Conservation (phyloP, 805 yeast species). For the Lipomyces anomalus region DNA sequence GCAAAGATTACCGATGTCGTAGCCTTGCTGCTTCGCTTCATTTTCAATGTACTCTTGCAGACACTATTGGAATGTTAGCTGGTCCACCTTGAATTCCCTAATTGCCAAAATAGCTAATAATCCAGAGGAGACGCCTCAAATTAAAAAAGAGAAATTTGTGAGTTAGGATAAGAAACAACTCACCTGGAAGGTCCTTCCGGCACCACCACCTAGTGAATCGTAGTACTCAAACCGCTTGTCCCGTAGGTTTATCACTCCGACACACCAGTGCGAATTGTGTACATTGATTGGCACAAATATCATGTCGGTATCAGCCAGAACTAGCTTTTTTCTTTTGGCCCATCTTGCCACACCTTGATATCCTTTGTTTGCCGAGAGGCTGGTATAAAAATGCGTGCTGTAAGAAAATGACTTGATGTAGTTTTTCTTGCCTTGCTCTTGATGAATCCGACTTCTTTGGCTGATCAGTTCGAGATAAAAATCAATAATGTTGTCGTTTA, state of each 20-base stretch:
- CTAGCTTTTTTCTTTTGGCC: constrained; percentile 70
- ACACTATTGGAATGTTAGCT: background rate
- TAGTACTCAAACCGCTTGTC: constrained; percentile 57
- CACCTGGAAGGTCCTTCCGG: constrained; percentile 36
- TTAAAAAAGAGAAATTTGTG: constrained; percentile 40
- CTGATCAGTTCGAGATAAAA: constrained; percentile 59
- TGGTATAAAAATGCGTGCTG: constrained; percentile 83
- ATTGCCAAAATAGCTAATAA: too few species aligned
- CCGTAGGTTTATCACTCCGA: constrained; percentile 67
- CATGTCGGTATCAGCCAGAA: constrained; percentile 56
- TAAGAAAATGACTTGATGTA: constrained; percentile 51
- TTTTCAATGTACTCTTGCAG: constrained; percentile 57
- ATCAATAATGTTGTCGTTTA: constrained; percentile 87
- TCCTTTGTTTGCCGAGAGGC: constrained; percentile 57
- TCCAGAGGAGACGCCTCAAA: constrained; percentile 32
- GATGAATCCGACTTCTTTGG: constrained; percentile 38
- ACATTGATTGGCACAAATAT: constrained; percentile 83
- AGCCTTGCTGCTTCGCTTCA: constrained; percentile 55
- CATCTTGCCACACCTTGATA: constrained; percentile 76
- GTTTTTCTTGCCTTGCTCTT: constrained; percentile 30
- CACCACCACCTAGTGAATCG: constrained; percentile 60
- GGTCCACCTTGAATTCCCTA: too few species aligned
- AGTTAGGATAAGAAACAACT: constrained; percentile 16
- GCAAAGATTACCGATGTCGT: constrained; percentile 30
- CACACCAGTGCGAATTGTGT: constrained; percentile 84